These are phyloP conservation scores for Urtica urens DNA, from an alignment of 306 rosid species.

Conservation along the genomic window DNA sequence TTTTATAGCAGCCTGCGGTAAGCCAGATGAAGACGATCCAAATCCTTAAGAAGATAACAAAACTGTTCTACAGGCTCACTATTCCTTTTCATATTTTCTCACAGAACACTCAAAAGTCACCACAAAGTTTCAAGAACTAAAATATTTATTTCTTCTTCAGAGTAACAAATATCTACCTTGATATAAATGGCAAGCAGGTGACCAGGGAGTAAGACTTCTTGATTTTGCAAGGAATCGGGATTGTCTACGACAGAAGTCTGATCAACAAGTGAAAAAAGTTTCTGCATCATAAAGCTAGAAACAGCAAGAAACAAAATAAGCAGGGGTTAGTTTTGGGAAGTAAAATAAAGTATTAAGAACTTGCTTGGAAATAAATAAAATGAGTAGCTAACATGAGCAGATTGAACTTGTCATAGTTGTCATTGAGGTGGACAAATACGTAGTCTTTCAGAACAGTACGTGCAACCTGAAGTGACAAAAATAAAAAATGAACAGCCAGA, in stretches of 20 bases:
- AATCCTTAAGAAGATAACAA: no score
- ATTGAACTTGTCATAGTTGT: constrained; percentile 72
- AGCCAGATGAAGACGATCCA: no score
- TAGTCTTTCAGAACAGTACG: constrained; percentile 52
- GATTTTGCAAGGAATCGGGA: constrained; percentile 89
- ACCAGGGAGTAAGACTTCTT: constrained; percentile 88
- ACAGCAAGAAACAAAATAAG: constrained; percentile 8
- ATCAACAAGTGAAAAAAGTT: constrained; percentile 86
- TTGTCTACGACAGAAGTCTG: constrained; percentile 80
- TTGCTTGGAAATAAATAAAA: constrained; percentile 14
- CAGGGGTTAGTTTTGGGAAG: background rate
- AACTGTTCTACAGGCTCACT: no score
- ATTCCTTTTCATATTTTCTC: background rate
- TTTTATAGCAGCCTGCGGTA: no score
- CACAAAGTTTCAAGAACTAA: background rate
- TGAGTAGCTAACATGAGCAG: constrained; percentile 62
- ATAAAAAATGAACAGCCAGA: constrained; percentile 1
- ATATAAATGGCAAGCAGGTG: constrained; percentile 79
- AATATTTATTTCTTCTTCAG: background rate
- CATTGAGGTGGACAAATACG: constrained; percentile 78
- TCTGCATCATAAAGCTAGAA: constrained; percentile 82
- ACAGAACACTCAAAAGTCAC: background rate
- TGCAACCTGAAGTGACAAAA: constrained; percentile 49
- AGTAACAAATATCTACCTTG: constrained; percentile 43
- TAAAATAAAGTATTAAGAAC: background rate